These are phyloP conservation scores for Trapa bicornis DNA, from an alignment of 345 rosid species.

Conservation along the genomic window DNA sequence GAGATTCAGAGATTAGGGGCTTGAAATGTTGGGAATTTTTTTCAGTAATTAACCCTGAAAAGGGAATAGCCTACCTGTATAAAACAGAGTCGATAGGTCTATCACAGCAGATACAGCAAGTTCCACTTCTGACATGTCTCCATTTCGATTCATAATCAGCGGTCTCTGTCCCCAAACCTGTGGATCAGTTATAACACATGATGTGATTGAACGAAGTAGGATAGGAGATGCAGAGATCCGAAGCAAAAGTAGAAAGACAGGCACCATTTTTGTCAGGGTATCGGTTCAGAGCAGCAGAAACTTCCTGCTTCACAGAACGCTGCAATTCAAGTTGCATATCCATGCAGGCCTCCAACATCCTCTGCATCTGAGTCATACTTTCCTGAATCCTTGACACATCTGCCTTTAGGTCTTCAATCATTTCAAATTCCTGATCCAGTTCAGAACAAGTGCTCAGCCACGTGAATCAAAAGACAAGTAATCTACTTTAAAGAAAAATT, in stretches of 20 bases:
- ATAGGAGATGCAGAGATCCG: not conserved
- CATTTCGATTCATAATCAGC: slow-evolving; percentile 87
- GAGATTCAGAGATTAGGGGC: no score
- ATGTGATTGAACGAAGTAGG: not conserved
- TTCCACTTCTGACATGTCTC: slow-evolving; percentile 87
- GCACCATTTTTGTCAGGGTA: slow-evolving; percentile 59
- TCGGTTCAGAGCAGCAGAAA: slow-evolving; percentile 91
- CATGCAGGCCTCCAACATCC: slow-evolving; percentile 97
- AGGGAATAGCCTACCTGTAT: slow-evolving; percentile 47
- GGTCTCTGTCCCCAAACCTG: slow-evolving; percentile 61
- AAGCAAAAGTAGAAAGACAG: not conserved
- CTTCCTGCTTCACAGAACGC: slow-evolving; percentile 97
- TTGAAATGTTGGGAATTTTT: no score
- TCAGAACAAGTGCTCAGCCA: slow-evolving; percentile 1
- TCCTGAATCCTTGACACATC: slow-evolving; percentile 93
- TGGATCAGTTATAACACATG: slow-evolving; percentile 1
- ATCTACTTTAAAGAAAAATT: no score
- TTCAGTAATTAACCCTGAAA: not conserved
- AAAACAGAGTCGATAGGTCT: slow-evolving; percentile 83
- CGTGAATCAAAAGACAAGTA: not conserved
- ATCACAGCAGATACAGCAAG: slow-evolving; percentile 95
- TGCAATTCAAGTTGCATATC: slow-evolving; percentile 98
- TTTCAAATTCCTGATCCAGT: slow-evolving; percentile 81
- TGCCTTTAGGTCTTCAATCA: slow-evolving; percentile 77
- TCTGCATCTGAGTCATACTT: slow-evolving; percentile 98